These are phyloP conservation scores for Dentipellis fragilis DNA, from an alignment of 768 basidiomycete species.

Conservation along the genomic window DNA sequence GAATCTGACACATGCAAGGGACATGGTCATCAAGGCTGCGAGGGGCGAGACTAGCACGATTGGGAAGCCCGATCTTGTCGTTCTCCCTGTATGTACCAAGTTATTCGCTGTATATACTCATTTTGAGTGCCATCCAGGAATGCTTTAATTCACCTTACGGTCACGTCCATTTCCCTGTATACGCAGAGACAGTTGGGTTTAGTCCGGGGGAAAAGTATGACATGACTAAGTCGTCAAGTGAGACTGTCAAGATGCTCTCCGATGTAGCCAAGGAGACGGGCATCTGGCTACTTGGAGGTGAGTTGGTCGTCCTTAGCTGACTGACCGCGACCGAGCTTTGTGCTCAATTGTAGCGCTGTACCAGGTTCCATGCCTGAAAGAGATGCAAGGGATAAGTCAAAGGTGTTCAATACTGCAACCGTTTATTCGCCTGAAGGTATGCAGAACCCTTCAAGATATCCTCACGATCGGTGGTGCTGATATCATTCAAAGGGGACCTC, in stretches of 20 bases:
- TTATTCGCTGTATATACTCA: background rate
- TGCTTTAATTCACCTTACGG: conserved; percentile 88
- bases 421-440: conserved; percentile 77
- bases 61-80: conserved; percentile 77
- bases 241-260: conserved; percentile 77
- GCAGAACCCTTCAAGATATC: background rate
- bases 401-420: conserved; percentile 88
- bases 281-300: conserved; percentile 92
- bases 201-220: conserved; percentile 50
- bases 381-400: conserved; percentile 49
- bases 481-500: conserved; percentile 51
- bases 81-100: conserved; percentile 57
- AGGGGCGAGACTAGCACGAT: conserved; percentile 18
- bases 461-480: background rate
- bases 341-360: too few species aligned
- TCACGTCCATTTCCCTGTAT: conserved; percentile 66
- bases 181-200: conserved; percentile 73
- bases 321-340: too few species aligned
- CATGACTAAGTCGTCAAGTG: conserved; percentile 43
- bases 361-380: conserved; percentile 90
- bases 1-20: conserved; percentile 76
- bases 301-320: conserved; percentile 7
- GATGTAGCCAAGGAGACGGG: conserved; percentile 65
- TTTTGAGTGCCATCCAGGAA: conserved; percentile 38
- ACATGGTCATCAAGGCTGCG: conserved; percentile 70